Base-by-base conservation (phyloP, 2,329 filamentous ascomycete genomes). In the Fusarium papillatum region DNA sequence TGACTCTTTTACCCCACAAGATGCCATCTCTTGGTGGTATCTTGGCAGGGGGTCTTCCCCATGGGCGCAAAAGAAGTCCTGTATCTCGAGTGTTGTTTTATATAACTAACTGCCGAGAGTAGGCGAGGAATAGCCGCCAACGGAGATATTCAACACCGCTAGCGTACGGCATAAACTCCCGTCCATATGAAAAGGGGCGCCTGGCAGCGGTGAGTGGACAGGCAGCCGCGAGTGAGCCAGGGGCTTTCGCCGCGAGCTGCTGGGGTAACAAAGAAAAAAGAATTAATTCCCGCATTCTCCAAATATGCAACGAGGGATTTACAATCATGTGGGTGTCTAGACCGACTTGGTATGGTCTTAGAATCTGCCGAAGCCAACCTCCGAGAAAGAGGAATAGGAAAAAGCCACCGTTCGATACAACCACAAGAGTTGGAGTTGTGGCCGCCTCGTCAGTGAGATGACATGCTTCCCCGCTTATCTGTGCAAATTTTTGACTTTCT, bases 401-500 rank as follows among this genome's bases (percentile, higher is more conserved):
- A 53, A 22, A 50, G 50, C 50, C 50, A 55, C 50, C 50, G 50
- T 55, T 31, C 50, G 50, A 55, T 14, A 31, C 50, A 55, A 50
- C 46, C 46, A 50, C 26, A 53, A 16, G 11, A 55, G 29, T 55
- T 55, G 17, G 50, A 55, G 50, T 31, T 55, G 34, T 34, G 31
- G 31, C 31, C 31, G 31, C 31, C 31, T 34, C 31, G 31, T 36
- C 50, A 55, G 17, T 31, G 19, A 55, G 10, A 55, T 31, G 50
- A 55, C 26, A 55, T 55, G 50, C 50, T 55, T 55, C 50, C 50
- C 50, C 50, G 50, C 50, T 55, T 55, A 55, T 55, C 50, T 55
- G 50, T 55, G 50, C 50, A 55, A 55, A 31, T 31, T 57, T 57
- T 57, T 57, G 26, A 4, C 50, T 57, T 9, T 57, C 9, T 8